Evolutionary conservation across 1,139 yeast genomes (phyloP).

Genomic region (Lodderomyces elongisporus): DNA sequence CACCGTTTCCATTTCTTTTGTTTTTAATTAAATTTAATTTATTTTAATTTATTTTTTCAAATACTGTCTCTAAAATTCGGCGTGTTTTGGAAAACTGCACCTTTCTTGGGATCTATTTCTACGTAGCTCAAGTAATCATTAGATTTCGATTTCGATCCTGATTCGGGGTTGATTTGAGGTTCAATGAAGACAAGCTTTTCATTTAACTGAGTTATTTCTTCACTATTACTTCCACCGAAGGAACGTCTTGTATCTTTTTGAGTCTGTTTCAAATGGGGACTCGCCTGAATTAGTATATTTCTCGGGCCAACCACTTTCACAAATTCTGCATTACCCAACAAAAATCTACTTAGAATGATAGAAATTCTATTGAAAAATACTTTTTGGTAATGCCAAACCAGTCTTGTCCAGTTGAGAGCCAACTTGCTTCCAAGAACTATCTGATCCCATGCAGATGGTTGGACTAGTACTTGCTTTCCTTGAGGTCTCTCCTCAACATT

Average conservation of each 20-base stretch:
- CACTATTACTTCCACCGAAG: conserved; percentile 13
- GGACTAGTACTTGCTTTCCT: conserved; percentile 5
- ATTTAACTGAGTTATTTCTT: neutral
- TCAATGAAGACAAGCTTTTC: neutral
- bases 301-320: conserved; percentile 54
- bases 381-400: neutral
- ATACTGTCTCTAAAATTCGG: conserved; percentile 27
- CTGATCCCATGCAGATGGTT: conserved; percentile 5
- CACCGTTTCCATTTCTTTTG: too few species aligned
- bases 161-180: neutral
- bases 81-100: conserved; percentile 38
- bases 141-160: neutral
- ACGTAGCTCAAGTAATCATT: conserved; percentile 44
- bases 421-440: neutral
- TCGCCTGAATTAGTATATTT: conserved; percentile 44
- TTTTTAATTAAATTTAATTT: neutral
- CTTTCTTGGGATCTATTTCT: conserved; percentile 35
- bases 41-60: neutral
- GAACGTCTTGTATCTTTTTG: conserved; percentile 6
- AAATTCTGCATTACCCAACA: conserved; percentile 35
- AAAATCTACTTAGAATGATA: conserved; percentile 13
- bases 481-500: neutral
- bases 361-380: neutral
- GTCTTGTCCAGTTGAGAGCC: neutral
- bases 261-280: too few species aligned